Evolutionary conservation across 805 yeast species (phyloP).

Genomic region (Zygotorulaspora florentina): DNA sequence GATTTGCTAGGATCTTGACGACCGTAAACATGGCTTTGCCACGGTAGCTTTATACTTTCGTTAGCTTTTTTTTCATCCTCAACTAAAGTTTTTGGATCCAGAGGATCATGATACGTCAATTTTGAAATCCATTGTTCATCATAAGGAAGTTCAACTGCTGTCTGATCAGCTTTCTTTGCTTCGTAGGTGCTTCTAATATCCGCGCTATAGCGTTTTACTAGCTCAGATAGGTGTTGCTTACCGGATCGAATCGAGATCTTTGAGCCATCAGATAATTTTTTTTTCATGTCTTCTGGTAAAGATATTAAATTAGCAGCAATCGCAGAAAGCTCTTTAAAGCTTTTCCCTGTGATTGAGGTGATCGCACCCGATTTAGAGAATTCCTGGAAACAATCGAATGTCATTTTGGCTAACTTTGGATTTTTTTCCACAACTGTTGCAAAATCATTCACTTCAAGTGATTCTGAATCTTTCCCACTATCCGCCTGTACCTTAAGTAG

Average conservation of each 20-base stretch:
- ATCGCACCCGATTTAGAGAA: constrained; percentile 23
- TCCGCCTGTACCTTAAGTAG: constrained; percentile 35
- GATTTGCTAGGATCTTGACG: constrained; percentile 71
- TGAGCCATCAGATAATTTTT: constrained; percentile 21
- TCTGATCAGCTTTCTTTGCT: constrained; percentile 20
- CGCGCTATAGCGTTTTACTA: constrained; percentile 23
- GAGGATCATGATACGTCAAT: constrained; percentile 40
- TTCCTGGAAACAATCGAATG: constrained; percentile 24
- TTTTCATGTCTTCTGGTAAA: constrained; percentile 22
- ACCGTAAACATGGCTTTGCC: constrained; percentile 78
- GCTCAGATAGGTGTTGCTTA: constrained; percentile 24
- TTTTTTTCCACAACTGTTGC: constrained; percentile 36
- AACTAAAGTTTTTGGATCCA: constrained; percentile 42
- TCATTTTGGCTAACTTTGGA: constrained; percentile 20
- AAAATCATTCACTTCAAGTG: constrained; percentile 33
- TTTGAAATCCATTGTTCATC: constrained; percentile 50
- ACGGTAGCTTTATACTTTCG: constrained; percentile 58
- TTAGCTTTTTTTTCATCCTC: constrained; percentile 49
- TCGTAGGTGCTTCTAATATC: constrained; percentile 33
- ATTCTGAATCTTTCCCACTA: constrained; percentile 18
- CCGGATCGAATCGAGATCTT: constrained; percentile 27
- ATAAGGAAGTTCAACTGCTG: constrained; percentile 36
- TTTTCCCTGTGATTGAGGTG: constrained; percentile 10
- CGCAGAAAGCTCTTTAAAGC: constrained; percentile 13
- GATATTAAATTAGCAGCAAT: constrained; percentile 18